Conservation (phyloP, 2,329 filamentous ascomycete genomes). For the Graphium sp. region DNA sequence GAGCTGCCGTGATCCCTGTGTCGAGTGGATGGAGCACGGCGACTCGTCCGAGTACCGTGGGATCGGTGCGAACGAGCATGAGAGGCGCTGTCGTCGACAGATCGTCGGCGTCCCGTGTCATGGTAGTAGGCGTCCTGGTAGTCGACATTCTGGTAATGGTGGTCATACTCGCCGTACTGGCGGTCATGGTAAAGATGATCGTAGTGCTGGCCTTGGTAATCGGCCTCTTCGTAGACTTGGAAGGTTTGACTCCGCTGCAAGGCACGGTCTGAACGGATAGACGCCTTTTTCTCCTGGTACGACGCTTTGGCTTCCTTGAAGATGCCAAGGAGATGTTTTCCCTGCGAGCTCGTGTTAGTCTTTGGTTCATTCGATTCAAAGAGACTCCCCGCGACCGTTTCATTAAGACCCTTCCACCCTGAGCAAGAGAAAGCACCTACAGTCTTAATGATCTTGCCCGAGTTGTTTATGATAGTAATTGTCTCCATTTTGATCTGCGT, state of each 20-base stretch:
- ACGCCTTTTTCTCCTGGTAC: constrained; percentile 76
- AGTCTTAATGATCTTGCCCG: constrained; percentile 79
- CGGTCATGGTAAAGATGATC: constrained; percentile 5
- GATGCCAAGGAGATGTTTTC: constrained; percentile 76
- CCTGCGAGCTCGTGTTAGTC: constrained; percentile 30
- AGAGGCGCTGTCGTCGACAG: constrained; percentile 18
- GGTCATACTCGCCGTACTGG: constrained; percentile 6
- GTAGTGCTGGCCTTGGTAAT: constrained; percentile 9
- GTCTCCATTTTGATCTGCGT: constrained; percentile 33
- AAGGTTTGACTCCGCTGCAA: constrained; percentile 45
- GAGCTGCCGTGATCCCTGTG: constrained; percentile 11
- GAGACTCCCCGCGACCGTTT: too few relatives aligned
- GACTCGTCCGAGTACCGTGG: too few relatives aligned
- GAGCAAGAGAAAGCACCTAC: constrained; percentile 29
- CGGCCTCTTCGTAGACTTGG: constrained; percentile 12
- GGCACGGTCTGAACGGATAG: constrained; percentile 51
- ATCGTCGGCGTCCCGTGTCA: constrained; percentile 5
- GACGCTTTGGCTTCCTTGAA: constrained; percentile 84
- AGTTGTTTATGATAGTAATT: constrained; percentile 78
- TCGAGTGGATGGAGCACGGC: constrained; percentile 16
- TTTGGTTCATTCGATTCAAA: too few relatives aligned
- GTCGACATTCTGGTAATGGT: constrained; percentile 8
- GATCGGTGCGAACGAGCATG: constrained; percentile 22
- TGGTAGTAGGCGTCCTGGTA: constrained; percentile 14
- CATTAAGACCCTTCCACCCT: too few relatives aligned